These are phyloP conservation scores for Euryodendron excelsum DNA, from an alignment of 148 eudicot species.

Conservation along the genomic window DNA sequence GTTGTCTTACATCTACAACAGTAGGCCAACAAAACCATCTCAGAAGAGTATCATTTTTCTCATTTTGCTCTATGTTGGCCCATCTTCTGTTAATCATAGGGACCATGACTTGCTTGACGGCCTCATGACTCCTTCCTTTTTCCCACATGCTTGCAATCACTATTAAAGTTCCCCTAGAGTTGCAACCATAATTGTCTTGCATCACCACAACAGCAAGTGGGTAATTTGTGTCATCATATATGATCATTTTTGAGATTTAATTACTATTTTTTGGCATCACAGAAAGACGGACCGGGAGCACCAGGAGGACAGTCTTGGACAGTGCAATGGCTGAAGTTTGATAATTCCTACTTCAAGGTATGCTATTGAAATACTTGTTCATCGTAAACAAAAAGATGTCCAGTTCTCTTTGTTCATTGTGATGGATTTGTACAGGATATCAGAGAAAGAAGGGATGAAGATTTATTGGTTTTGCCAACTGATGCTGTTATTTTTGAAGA, in stretches of 20 bases:
- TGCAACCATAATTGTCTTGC: neutral
- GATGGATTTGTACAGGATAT: conserved; percentile 60
- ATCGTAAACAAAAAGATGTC: neutral
- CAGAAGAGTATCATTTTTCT: neutral
- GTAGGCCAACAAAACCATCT: neutral
- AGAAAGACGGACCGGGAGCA: conserved; percentile 99
- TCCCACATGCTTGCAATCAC: neutral
- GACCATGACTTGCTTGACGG: neutral
- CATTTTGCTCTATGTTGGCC: neutral
- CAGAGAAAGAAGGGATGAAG: conserved; percentile 79
- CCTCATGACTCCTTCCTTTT: neutral
- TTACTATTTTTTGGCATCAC: conserved; percentile 19
- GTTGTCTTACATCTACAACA: neutral
- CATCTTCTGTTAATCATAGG: neutral
- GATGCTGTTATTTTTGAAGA: conserved; percentile 95
- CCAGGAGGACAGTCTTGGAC: conserved; percentile 99
- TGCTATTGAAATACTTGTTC: neutral
- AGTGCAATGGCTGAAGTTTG: conserved; percentile 91
- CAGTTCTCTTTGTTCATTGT: conserved; percentile 11
- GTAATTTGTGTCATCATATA: neutral
- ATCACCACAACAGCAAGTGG: neutral
- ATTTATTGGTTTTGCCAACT: conserved; percentile 93
- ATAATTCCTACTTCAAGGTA: conserved; percentile 96
- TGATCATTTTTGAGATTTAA: conserved; percentile 2
- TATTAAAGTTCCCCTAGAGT: neutral